Percentiles rank a stretch among this genome's conserved stretches.
These are phyloP conservation scores for Clonostachys sp. DNA, from an alignment of 2,329 filamentous ascomycete species.

Conservation along the genomic window DNA sequence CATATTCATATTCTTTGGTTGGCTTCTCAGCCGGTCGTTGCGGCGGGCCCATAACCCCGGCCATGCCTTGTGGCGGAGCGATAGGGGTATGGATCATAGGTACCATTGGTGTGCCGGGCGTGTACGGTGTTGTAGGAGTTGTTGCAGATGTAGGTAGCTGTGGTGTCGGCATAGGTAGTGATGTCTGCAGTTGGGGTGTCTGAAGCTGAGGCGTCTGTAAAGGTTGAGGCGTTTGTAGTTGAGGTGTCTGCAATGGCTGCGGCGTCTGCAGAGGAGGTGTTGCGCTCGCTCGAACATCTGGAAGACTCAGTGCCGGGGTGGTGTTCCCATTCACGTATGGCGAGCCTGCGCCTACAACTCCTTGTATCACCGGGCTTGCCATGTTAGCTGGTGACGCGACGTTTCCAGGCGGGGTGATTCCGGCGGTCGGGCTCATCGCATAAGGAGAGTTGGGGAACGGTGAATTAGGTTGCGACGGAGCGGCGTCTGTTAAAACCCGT, in stretches of 20 bases:
- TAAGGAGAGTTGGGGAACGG: conserved; percentile 52
- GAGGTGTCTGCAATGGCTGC: conserved; percentile 13
- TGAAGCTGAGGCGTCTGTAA: conserved; percentile 15
- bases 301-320: conserved; percentile 25
- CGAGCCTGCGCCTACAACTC: not conserved
- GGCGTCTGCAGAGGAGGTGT: conserved; percentile 22
- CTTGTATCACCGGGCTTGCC: conserved; percentile 22
- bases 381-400: conserved; percentile 27
- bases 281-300: conserved; percentile 21
- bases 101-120: too few species aligned
- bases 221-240: conserved; percentile 1
- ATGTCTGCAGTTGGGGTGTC: conserved; percentile 13
- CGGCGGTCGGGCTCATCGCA: conserved; percentile 37
- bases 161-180: conserved; percentile 7
- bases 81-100: not conserved
- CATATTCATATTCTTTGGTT: conserved; percentile 60
- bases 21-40: conserved; percentile 59
- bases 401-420: conserved; percentile 31
- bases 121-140: not conserved
- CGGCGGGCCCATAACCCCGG: conserved; percentile 48
- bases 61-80: conserved; percentile 17
- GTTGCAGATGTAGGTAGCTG: not conserved
- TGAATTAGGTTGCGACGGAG: conserved; percentile 62
- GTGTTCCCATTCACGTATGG: conserved; percentile 32
- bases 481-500: conserved; percentile 54